Conservation (phyloP, 2,329 filamentous ascomycete species). For the Cercospora zeae-maydis region DNA sequence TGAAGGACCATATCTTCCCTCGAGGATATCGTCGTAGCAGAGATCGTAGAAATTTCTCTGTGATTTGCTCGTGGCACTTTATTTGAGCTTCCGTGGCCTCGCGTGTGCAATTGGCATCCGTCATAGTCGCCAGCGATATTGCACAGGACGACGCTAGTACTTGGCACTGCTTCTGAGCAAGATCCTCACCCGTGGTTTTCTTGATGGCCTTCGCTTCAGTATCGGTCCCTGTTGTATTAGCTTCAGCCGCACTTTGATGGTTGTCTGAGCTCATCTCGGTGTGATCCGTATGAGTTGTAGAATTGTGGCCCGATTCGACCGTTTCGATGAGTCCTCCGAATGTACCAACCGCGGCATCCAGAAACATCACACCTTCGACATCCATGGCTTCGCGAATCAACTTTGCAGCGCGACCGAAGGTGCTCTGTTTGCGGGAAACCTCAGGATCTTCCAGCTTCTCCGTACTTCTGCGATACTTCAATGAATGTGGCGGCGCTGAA, state of each 20-base stretch:
- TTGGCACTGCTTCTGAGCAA: slow-evolving; percentile 19
- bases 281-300: slow-evolving; percentile 15
- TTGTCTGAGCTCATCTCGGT: slow-evolving; percentile 20
- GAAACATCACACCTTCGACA: slow-evolving; percentile 48
- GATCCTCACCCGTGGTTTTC: slow-evolving; percentile 11
- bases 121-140: slow-evolving; percentile 3
- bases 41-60: slow-evolving; percentile 26
- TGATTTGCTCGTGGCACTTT: slow-evolving; percentile 20
- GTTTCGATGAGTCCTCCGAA: slow-evolving; percentile 29
- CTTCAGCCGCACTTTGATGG: slow-evolving; percentile 18
- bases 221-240: slow-evolving; percentile 21
- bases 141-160: slow-evolving; percentile 25
- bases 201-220: slow-evolving; percentile 19
- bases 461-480: slow-evolving; percentile 14
- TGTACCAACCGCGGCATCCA: slow-evolving; percentile 36
- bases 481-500: not conserved
- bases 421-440: slow-evolving; percentile 24
- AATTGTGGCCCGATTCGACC: slow-evolving; percentile 14
- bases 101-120: not conserved
- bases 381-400: slow-evolving; percentile 48
- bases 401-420: slow-evolving; percentile 49
- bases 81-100: slow-evolving; percentile 7
- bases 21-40: slow-evolving; percentile 33
- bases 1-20: slow-evolving; percentile 38
- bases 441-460: slow-evolving; percentile 18